A percentile compares a stretch with the other conserved stretches of the same genome.
Evolutionary conservation across 768 basidiomycete species (phyloP).

Genomic region (Calocera viscosa): DNA sequence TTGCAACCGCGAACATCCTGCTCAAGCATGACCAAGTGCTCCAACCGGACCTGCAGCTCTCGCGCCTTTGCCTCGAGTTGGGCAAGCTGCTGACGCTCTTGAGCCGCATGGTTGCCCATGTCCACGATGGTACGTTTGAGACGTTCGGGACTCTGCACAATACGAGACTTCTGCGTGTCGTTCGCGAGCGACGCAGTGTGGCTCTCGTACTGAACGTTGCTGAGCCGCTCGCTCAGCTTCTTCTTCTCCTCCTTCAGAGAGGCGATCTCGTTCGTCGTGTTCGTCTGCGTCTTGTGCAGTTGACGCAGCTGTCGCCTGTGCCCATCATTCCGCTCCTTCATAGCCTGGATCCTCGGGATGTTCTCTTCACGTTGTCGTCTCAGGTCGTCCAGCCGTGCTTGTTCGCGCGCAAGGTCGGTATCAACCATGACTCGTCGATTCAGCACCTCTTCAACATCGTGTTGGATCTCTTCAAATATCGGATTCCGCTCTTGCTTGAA

Average conservation of each 20-base stretch:
- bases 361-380: conserved; percentile 12
- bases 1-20: conserved; percentile 63
- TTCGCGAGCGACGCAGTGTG: conserved; percentile 48
- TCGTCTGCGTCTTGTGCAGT: conserved; percentile 49
- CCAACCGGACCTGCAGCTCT: conserved; percentile 63
- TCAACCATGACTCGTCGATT: conserved; percentile 3
- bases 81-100: conserved; percentile 56
- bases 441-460: conserved; percentile 20
- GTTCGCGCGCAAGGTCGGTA: conserved; percentile 16
- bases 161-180: conserved; percentile 51
- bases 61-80: conserved; percentile 60
- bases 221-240: conserved; percentile 44
- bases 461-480: conserved; percentile 31
- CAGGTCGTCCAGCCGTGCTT: conserved; percentile 41
- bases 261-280: conserved; percentile 55
- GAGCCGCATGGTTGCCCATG: conserved; percentile 55
- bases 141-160: conserved; percentile 85
- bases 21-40: conserved; percentile 59
- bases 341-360: conserved; percentile 11
- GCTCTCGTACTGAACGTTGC: conserved; percentile 50
- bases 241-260: conserved; percentile 60
- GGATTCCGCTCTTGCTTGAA: conserved; percentile 64
- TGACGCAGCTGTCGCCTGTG: conserved; percentile 29
- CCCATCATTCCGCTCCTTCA: conserved; percentile 44
- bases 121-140: conserved; percentile 67